phyloP scores from a whole-genome alignment of 805 yeast species.

The Zygotorulaspora florentina region DNA sequence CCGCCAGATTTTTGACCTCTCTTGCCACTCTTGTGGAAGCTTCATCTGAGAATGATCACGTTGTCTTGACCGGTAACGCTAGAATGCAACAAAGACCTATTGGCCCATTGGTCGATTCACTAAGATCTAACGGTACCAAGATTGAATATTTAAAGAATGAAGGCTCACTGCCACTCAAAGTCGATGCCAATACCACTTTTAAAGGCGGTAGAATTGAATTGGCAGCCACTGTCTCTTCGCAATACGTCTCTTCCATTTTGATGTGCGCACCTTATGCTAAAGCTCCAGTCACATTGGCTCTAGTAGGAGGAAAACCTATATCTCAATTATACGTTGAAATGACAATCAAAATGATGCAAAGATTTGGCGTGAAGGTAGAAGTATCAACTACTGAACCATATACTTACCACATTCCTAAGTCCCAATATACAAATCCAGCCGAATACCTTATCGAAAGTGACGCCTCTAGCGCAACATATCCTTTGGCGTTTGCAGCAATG shows the following conservation, averaged over 20 bases:
- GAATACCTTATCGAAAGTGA: constrained; percentile 92
- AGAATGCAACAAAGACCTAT: constrained; percentile 98
- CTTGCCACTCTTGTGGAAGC: constrained; percentile 80
- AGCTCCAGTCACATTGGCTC: constrained; percentile 77
- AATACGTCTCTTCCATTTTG: constrained; percentile 90
- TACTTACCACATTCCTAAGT: constrained; percentile 89
- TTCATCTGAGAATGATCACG: constrained; percentile 39
- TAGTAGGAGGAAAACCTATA: constrained; percentile 95
- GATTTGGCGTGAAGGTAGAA: constrained; percentile 77
- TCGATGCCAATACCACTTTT: constrained; percentile 64
- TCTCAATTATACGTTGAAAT: constrained; percentile 94
- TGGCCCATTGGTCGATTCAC: constrained; percentile 92
- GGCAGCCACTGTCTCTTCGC: constrained; percentile 95
- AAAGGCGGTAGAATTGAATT: constrained; percentile 90
- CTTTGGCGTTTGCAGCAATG: constrained; percentile 94
- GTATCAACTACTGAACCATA: constrained; percentile 66
- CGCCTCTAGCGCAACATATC: constrained; percentile 97
- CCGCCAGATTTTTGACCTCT: constrained; percentile 88
- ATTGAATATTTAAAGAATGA: constrained; percentile 65
- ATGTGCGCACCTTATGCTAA: constrained; percentile 98
- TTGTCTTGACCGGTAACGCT: constrained; percentile 84
- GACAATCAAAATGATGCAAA: constrained; percentile 93
- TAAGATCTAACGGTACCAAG: constrained; percentile 70
- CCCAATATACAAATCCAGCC: constrained; percentile 70
- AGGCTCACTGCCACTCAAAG: constrained; percentile 83